Evolutionary conservation across 441 rosid genomes (phyloP), one percentile per base, ranked within the genome.

Genomic region (Omphalea diandra): DNA sequence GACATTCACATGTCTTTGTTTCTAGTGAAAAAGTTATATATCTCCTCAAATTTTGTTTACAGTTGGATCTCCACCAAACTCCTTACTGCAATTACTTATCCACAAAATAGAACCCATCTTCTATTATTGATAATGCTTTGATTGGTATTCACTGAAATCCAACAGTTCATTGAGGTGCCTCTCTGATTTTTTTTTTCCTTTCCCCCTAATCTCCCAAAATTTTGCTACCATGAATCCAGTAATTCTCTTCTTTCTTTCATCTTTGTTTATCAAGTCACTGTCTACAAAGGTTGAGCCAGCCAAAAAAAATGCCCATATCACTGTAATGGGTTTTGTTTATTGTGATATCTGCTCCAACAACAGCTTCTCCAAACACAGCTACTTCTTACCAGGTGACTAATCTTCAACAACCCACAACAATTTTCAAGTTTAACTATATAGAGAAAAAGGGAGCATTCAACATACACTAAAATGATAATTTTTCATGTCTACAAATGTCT

Each of bases 331-430:
- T 68, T 79, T 90, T 75, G 99, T 95, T 75, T 95, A 87, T 59
- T 95, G 99, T 52, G 99, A 95, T 67, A 86, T 89, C 65, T 95
- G 99, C 88, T 90, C 94, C 85, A 93, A 88, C 86, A 90, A 95
- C 86, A 95, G 73, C 80, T 95, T 92, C 88, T 84, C 99, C 69
- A 92, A 59, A 64, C 87, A 95, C 89, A 90, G 98, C 87, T 95
- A 92, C 92, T 95, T 90, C 90, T 76, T 95, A 72, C 85, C 95
- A 55, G 98, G 98, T 89, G 33, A 79, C 15, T 41, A 32, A 29
- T 73, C 38, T 49, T 47, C 43, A 64, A 33, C 36, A 47, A 22
- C 56, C 70, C 47, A 65, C 38, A 59, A 20, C 24, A 33, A 54
- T 52, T 68, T 72, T 24, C 68, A 52, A 33, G 35, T 41, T 70